These are phyloP conservation scores for Karstenula rhodostoma DNA, from an alignment of 2,329 filamentous ascomycete species.

Conservation along the genomic window DNA sequence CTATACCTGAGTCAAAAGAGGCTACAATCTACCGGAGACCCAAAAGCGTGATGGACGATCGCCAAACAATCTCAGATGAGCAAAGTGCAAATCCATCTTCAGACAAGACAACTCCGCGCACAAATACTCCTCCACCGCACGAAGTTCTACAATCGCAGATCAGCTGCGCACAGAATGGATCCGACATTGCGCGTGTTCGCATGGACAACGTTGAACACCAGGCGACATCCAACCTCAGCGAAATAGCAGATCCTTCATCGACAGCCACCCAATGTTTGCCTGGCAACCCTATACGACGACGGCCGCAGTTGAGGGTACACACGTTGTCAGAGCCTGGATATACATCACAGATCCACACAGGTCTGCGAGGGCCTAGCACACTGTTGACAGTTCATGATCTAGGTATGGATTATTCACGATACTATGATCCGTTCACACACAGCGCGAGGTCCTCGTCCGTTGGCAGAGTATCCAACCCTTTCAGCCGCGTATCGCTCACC, in stretches of 20 bases:
- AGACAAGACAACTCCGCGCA: background rate
- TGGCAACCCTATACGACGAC: constrained; percentile 10
- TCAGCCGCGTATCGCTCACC: constrained; percentile 19
- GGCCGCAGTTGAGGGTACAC: constrained; percentile 25
- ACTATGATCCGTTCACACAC: constrained; percentile 44
- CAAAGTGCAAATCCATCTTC: constrained; percentile 14
- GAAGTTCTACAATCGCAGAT: background rate
- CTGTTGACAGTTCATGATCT: constrained; percentile 41
- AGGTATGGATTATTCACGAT: constrained; percentile 47
- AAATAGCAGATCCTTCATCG: background rate
- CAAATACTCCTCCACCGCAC: background rate
- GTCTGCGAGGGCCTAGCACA: constrained; percentile 23
- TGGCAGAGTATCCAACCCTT: constrained; percentile 21
- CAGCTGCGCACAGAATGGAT: background rate
- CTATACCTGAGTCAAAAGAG: constrained; percentile 23
- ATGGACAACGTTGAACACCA: background rate
- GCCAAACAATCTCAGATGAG: constrained; percentile 9
- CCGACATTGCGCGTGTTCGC: background rate
- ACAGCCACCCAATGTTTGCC: constrained; percentile 2
- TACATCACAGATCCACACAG: constrained; percentile 24
- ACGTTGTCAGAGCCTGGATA: constrained; percentile 24
- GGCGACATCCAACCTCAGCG: background rate
- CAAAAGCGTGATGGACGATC: constrained; percentile 11
- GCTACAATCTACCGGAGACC: constrained; percentile 14
- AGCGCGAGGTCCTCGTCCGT: constrained; percentile 32